Evolutionary conservation across 2,329 filamentous ascomycete species (phyloP).

Genomic region (Tolypocladium inflatum): DNA sequence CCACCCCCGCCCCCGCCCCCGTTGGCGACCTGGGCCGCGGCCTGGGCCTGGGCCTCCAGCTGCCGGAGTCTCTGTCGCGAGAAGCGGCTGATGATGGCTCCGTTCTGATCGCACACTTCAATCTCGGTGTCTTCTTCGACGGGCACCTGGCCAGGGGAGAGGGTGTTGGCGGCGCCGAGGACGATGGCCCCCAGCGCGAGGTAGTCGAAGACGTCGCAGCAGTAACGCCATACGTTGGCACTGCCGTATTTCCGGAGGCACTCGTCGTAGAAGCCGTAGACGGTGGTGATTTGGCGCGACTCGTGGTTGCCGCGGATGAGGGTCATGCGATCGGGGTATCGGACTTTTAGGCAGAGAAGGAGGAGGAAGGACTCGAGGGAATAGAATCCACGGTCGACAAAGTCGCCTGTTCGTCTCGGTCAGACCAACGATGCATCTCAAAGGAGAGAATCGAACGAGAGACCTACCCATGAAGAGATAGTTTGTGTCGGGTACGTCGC

Average conservation of each 20-base stretch:
- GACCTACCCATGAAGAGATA: constrained; percentile 86
- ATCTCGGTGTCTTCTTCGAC: constrained; percentile 74
- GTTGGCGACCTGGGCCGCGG: neutral
- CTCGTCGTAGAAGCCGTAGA: constrained; percentile 98
- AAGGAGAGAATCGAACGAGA: neutral
- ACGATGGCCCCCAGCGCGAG: constrained; percentile 83
- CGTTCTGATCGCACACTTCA: constrained; percentile 80
- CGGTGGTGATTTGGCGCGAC: constrained; percentile 91
- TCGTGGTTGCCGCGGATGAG: constrained; percentile 94
- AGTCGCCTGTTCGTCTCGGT: constrained; percentile 56
- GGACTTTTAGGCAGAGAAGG: constrained; percentile 89
- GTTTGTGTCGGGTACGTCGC: constrained; percentile 89
- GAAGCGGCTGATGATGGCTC: constrained; percentile 68
- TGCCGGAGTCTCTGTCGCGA: constrained; percentile 34
- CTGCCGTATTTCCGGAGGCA: constrained; percentile 93
- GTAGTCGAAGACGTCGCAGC: constrained; percentile 97
- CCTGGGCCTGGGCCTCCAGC: constrained; percentile 14
- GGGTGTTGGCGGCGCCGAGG: constrained; percentile 68
- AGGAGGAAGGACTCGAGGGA: constrained; percentile 94
- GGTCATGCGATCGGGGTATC: constrained; percentile 95
- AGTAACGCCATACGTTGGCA: constrained; percentile 94
- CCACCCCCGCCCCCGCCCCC: constrained; percentile 11
- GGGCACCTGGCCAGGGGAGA: constrained; percentile 40
- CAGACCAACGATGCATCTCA: neutral
- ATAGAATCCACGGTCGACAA: constrained; percentile 97